These are phyloP conservation scores for Exophiala oligosperma DNA, from an alignment of 2,329 filamentous ascomycete species.

Conservation along the genomic window DNA sequence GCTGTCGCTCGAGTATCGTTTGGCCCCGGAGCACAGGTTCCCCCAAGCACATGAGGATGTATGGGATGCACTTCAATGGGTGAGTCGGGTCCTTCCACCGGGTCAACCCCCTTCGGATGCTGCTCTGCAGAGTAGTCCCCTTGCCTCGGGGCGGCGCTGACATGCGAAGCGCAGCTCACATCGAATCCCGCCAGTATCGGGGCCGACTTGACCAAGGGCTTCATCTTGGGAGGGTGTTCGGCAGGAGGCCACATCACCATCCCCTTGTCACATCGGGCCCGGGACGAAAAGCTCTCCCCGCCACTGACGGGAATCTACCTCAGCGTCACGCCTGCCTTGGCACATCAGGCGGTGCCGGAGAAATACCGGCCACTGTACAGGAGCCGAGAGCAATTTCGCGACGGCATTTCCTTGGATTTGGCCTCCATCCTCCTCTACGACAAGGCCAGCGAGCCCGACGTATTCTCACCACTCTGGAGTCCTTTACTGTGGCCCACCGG, in stretches of 20 bases:
- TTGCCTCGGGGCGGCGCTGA: too few species aligned
- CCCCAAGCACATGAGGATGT: constrained; percentile 28
- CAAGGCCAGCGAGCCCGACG: not conserved
- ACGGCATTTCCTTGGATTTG: not conserved
- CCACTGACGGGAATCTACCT: not conserved
- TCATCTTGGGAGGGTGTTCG: constrained; percentile 50
- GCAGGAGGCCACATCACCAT: constrained; percentile 45
- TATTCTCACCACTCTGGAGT: not conserved
- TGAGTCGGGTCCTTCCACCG: not conserved
- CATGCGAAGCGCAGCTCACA: not conserved
- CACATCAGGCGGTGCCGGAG: not conserved
- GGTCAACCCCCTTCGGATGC: not conserved
- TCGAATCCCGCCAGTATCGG: constrained; percentile 28
- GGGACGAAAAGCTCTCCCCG: constrained; percentile 42
- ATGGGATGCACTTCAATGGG: constrained; percentile 29
- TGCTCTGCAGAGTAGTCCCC: too few species aligned
- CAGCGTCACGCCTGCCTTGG: not conserved
- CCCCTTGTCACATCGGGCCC: constrained; percentile 39
- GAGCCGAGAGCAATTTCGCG: not conserved
- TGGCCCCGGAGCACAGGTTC: constrained; percentile 31
- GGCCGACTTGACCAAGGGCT: constrained; percentile 44
- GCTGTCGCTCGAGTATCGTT: constrained; percentile 30
- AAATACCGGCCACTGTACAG: not conserved
- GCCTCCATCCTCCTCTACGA: not conserved
- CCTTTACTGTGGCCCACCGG: constrained; percentile 18